phyloP scores from a whole-genome alignment of 768 basidiomycete genomes.

The Tremella fuciformis region DNA sequence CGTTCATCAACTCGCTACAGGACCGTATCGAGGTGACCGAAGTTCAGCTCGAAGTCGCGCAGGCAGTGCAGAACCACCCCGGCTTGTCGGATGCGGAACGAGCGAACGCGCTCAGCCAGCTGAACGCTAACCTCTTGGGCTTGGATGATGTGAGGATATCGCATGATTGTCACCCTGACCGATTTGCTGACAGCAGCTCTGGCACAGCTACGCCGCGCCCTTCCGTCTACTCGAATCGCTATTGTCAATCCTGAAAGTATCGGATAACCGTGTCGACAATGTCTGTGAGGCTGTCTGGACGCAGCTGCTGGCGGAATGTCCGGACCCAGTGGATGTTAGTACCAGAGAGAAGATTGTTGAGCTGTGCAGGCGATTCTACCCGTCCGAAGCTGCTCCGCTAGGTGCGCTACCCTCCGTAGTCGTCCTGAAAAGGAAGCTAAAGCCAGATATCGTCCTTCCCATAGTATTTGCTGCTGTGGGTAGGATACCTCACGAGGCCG shows the following conservation, averaged over 20 bases:
- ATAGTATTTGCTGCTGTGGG: constrained; percentile 73
- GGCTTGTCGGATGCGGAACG: constrained; percentile 47
- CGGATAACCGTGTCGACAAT: constrained; percentile 82
- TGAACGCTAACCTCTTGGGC: constrained; percentile 59
- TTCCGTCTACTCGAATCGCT: constrained; percentile 80
- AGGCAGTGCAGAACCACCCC: constrained; percentile 57
- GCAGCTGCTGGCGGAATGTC: constrained; percentile 66
- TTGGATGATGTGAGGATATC: constrained; percentile 67
- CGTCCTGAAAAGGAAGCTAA: background rate
- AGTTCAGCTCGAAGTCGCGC: constrained; percentile 88
- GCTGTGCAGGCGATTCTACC: constrained; percentile 80
- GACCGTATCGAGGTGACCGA: constrained; percentile 96
- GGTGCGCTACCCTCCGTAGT: constrained; percentile 15
- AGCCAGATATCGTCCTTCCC: constrained; percentile 68
- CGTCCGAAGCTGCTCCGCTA: constrained; percentile 57
- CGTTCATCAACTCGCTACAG: constrained; percentile 89
- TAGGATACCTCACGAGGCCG: constrained; percentile 61
- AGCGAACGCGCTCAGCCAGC: constrained; percentile 34
- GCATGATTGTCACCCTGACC: background rate
- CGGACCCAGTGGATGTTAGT: constrained; percentile 1
- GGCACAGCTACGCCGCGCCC: constrained; percentile 79
- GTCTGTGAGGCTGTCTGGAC: constrained; percentile 85
- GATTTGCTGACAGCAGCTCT: constrained; percentile 70
- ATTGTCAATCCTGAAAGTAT: constrained; percentile 85
- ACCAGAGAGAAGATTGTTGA: constrained; percentile 47